phyloP scores from a whole-genome alignment of 805 yeast species.

The Metschnikowia henanensis region DNA sequence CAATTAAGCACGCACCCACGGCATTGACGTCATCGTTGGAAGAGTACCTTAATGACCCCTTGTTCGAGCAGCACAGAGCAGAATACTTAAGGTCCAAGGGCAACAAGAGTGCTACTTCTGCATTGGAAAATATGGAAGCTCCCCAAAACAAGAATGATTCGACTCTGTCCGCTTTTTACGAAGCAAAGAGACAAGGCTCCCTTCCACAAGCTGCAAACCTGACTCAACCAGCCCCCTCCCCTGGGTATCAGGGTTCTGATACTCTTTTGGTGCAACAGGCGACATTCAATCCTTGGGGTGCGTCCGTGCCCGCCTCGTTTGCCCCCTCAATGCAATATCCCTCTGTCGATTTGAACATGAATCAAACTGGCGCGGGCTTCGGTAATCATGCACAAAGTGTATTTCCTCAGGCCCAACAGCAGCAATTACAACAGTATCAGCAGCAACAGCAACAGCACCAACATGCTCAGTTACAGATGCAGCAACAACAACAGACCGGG shows the following conservation, averaged over 20 bases:
- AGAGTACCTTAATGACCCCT: constrained; percentile 85
- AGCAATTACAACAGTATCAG: constrained; percentile 13
- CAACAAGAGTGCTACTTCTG: constrained; percentile 24
- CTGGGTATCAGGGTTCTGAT: neutral
- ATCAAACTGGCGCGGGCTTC: constrained; percentile 58
- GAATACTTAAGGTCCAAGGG: constrained; percentile 74
- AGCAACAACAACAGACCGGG: constrained; percentile 11
- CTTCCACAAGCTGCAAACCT: neutral
- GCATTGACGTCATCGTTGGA: constrained; percentile 84
- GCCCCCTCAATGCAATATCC: constrained; percentile 10
- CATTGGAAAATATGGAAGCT: neutral
- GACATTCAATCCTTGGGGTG: constrained; percentile 43
- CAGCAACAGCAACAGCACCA: constrained; percentile 7
- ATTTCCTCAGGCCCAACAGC: neutral
- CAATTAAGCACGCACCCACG: constrained; percentile 96
- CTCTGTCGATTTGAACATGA: constrained; percentile 15
- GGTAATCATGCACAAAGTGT: constrained; percentile 45
- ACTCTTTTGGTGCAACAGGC: constrained; percentile 38
- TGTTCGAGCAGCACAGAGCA: constrained; percentile 74
- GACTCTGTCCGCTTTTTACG: too few species aligned
- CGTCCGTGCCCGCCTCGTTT: constrained; percentile 13
- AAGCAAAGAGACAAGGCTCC: constrained; percentile 3
- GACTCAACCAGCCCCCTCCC: neutral
- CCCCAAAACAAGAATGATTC: neutral
- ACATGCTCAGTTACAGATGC: too few species aligned